Evolutionary conservation across 2,329 filamentous ascomycete genomes (phyloP).

Genomic region (Cladosporium oxysporum): DNA sequence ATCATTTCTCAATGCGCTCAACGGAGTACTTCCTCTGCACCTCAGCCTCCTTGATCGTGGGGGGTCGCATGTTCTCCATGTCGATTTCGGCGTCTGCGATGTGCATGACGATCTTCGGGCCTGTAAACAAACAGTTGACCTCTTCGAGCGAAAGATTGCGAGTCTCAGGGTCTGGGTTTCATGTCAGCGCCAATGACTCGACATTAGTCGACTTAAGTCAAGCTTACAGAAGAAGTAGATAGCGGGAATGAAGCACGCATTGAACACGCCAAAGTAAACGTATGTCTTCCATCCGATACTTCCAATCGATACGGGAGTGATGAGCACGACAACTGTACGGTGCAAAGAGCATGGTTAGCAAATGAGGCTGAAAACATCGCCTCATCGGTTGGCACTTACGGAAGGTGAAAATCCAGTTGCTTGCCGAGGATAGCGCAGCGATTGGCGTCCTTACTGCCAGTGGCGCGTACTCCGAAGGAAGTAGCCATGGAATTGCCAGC

Average conservation of each 20-base stretch:
- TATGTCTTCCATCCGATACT: conserved; percentile 54
- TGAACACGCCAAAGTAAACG: conserved; percentile 54
- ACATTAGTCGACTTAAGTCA: rapidly evolving
- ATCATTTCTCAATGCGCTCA: conserved; percentile 10
- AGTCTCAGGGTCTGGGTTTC: conserved; percentile 27
- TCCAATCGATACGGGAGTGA: conserved; percentile 50
- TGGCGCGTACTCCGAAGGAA: conserved; percentile 91
- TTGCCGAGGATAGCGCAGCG: conserved; percentile 81
- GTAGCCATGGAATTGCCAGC: conserved; percentile 84
- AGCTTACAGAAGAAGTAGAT: conserved; percentile 48
- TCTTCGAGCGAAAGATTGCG: conserved; percentile 52
- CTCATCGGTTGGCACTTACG: conserved; percentile 20
- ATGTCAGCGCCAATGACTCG: background rate
- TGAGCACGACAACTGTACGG: conserved; percentile 24
- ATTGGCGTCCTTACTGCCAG: conserved; percentile 94
- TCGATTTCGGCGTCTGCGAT: conserved; percentile 22
- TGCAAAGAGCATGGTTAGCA: background rate
- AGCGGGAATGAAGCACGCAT: conserved; percentile 49
- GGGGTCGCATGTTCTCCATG: conserved; percentile 17
- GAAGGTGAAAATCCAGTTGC: conserved; percentile 45
- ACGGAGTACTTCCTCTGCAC: conserved; percentile 13
- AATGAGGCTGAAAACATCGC: background rate
- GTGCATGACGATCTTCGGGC: conserved; percentile 25
- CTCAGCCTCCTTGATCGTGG: conserved; percentile 1
- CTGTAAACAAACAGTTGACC: conserved; percentile 53